These are phyloP conservation scores for Scheffersomyces stambukii DNA, from an alignment of 1,139 yeast species.

Conservation along the genomic window DNA sequence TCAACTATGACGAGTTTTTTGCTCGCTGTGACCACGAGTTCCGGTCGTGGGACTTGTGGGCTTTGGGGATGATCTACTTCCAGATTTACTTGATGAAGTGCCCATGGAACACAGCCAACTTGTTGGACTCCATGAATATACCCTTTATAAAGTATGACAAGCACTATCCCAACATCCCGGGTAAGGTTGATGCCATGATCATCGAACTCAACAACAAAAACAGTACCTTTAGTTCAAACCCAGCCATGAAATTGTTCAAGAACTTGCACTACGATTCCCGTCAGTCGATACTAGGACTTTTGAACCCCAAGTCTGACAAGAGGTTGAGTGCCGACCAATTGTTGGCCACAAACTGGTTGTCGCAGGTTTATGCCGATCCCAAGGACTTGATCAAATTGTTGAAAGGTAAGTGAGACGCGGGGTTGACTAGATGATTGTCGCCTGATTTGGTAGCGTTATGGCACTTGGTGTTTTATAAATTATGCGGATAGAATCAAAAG, in stretches of 20 bases:
- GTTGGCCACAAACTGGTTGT: slow-evolving; percentile 34
- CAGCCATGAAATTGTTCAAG: slow-evolving; percentile 32
- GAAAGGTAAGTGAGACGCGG: slow-evolving; percentile 2
- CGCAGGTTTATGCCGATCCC: slow-evolving; percentile 42
- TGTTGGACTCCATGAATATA: slow-evolving; percentile 16
- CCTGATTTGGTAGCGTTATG: no score
- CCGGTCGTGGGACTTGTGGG: slow-evolving; percentile 43
- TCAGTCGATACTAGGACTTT: slow-evolving; percentile 25
- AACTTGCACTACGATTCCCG: slow-evolving; percentile 39
- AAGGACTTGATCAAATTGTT: slow-evolving; percentile 26
- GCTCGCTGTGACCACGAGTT: slow-evolving; percentile 6
- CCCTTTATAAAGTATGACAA: slow-evolving; percentile 20
- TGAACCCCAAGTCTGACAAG: slow-evolving; percentile 27
- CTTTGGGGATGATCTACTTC: slow-evolving; percentile 48
- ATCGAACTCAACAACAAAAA: slow-evolving; percentile 22
- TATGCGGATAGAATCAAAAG: no score
- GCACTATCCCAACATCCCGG: slow-evolving; percentile 19
- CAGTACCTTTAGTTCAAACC: slow-evolving; percentile 18
- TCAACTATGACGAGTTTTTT: slow-evolving; percentile 6
- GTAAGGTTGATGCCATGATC: slow-evolving; percentile 14
- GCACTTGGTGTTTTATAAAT: no score
- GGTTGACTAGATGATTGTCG: no score
- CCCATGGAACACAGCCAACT: slow-evolving; percentile 45
- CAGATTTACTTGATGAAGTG: slow-evolving; percentile 39
- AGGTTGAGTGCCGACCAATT: slow-evolving; percentile 24